Evolutionary conservation across 345 rosid genomes (phyloP).

Genomic region (Angophora floribunda): DNA sequence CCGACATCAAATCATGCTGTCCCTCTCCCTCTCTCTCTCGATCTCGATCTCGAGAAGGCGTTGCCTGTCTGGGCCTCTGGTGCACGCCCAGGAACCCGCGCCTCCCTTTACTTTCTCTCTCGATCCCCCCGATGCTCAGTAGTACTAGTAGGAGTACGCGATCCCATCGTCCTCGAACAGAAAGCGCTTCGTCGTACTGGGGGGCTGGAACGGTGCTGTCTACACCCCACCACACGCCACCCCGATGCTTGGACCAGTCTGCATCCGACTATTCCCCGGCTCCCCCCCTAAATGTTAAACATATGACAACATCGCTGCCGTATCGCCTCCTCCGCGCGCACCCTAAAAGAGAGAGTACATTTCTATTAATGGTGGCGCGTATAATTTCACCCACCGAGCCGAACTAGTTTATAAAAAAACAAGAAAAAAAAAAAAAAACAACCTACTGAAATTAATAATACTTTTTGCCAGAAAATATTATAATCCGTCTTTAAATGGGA

Average conservation of each 20-base stretch:
- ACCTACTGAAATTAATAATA: background rate
- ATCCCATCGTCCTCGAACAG: background rate
- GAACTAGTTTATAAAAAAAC: background rate
- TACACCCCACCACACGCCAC: too few species aligned
- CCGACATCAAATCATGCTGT: slow-evolving; percentile 26
- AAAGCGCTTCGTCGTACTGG: background rate
- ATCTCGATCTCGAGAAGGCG: background rate
- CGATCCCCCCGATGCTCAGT: background rate
- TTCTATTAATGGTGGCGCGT: background rate
- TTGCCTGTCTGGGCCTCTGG: background rate
- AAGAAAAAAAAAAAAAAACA: too few species aligned
- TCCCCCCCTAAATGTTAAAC: background rate
- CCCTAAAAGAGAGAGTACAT: background rate
- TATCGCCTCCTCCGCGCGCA: background rate
- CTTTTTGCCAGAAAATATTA: background rate
- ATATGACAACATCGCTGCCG: background rate
- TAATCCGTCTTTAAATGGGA: background rate
- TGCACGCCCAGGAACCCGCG: background rate
- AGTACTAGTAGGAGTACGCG: background rate
- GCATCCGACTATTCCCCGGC: background rate
- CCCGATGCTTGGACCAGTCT: background rate
- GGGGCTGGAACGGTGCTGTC: background rate
- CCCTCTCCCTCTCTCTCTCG: background rate
- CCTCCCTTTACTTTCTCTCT: background rate
- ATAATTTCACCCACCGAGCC: background rate